Conservation (phyloP, 2,329 filamentous ascomycete genomes). For the Fusarium pseudoanthophilum region DNA sequence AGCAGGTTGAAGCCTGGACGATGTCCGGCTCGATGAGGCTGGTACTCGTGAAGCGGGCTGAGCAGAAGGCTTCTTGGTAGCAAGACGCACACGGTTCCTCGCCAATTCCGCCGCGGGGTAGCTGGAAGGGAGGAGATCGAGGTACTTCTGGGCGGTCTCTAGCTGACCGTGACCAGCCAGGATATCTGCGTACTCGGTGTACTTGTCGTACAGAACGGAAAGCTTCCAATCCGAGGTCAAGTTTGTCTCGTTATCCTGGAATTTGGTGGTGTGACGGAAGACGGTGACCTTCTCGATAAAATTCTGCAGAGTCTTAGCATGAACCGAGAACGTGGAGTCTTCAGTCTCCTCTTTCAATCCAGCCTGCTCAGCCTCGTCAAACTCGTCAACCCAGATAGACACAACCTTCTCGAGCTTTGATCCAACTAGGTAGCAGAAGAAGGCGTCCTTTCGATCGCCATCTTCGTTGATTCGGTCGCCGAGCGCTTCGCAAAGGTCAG, state of each 20-base stretch:
- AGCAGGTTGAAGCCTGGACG: slow-evolving; percentile 55
- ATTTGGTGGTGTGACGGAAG: slow-evolving; percentile 94
- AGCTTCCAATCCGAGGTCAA: slow-evolving; percentile 89
- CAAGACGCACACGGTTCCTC: slow-evolving; percentile 84
- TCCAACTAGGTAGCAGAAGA: slow-evolving; percentile 95
- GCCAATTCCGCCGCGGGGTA: slow-evolving; percentile 91
- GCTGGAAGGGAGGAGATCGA: slow-evolving; percentile 83
- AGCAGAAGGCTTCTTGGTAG: slow-evolving; percentile 67
- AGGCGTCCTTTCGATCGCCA: slow-evolving; percentile 86
- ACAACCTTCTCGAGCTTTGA: slow-evolving; percentile 98
- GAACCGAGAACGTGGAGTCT: slow-evolving; percentile 90
- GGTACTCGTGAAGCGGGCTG: slow-evolving; percentile 41
- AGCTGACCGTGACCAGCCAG: slow-evolving; percentile 90
- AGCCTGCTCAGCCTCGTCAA: slow-evolving; percentile 83
- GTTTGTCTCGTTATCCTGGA: slow-evolving; percentile 79
- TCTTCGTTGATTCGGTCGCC: slow-evolving; percentile 88
- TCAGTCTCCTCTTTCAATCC: slow-evolving; percentile 74
- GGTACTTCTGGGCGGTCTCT: slow-evolving; percentile 87
- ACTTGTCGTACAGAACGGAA: slow-evolving; percentile 88
- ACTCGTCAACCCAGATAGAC: slow-evolving; percentile 89
- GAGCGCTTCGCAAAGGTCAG: slow-evolving; percentile 92
- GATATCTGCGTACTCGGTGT: slow-evolving; percentile 96
- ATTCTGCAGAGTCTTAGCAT: slow-evolving; percentile 86
- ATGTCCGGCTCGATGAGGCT: slow-evolving; percentile 47
- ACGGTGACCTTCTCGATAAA: slow-evolving; percentile 99